Percentiles rank a stretch among this genome's conserved stretches.
Conservation (phyloP, 139 green algal genomes). For the Mesostigma viride region DNA sequence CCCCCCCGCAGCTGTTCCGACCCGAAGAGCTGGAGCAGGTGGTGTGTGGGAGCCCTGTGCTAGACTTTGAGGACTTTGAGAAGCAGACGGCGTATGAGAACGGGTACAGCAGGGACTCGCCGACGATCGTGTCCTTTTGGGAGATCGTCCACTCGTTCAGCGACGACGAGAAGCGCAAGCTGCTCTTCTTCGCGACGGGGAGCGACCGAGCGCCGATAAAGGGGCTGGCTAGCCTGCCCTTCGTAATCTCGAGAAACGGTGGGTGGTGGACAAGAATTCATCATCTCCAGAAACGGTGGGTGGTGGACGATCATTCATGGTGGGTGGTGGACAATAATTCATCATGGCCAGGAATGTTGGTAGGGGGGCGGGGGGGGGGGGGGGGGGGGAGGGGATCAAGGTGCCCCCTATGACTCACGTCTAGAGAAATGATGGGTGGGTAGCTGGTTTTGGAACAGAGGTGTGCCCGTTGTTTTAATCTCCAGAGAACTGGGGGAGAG, state of each 20-base stretch:
- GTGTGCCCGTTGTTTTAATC: too few relatives aligned
- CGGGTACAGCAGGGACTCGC: slow-evolving; percentile 41
- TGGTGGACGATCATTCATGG: too few relatives aligned
- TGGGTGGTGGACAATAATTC: too few relatives aligned
- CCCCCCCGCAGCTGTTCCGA: slow-evolving; percentile 48
- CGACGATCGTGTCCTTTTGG: slow-evolving; percentile 61
- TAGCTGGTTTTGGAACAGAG: too few relatives aligned
- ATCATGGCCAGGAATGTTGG: too few relatives aligned
- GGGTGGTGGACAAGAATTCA: too few relatives aligned
- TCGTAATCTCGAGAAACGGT: slow-evolving; percentile 32
- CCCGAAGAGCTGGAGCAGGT: slow-evolving; percentile 67
- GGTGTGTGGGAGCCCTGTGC: slow-evolving; percentile 49
- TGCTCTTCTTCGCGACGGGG: slow-evolving; percentile 38
- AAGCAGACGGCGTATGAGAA: slow-evolving; percentile 53
- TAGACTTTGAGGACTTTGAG: slow-evolving; percentile 61
- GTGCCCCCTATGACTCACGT: too few relatives aligned
- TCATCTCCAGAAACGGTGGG: too few relatives aligned
- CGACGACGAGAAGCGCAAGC: slow-evolving; percentile 15
- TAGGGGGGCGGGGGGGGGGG: too few relatives aligned
- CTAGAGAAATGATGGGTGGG: too few relatives aligned
- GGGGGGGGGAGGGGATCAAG: too few relatives aligned
- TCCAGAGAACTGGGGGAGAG: too few relatives aligned
- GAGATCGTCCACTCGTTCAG: slow-evolving; percentile 38
- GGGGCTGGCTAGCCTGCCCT: slow-evolving; percentile 26
- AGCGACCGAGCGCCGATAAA: slow-evolving; percentile 28